Base-by-base conservation (phyloP, 2,329 filamentous ascomycete species). In the Fusarium lateritium region DNA sequence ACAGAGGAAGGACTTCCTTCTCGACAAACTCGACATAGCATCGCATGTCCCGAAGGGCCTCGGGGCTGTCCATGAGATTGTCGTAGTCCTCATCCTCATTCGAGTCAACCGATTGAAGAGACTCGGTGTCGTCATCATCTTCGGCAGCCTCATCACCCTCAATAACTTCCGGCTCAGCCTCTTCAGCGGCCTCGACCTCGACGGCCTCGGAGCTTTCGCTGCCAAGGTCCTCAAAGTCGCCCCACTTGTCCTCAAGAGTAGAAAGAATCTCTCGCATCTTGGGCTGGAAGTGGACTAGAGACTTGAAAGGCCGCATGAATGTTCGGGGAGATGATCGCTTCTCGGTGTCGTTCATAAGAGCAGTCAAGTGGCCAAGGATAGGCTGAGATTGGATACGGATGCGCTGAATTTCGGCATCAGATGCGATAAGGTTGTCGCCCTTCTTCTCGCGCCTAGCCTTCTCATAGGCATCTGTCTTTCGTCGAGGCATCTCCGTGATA, bases 1-100 rank as follows among this genome's bases (percentile, higher is more conserved):
- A 74, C 2, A 81, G 61, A 5, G 80, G 80, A 72, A 83, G 76
- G 26, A 83, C 70, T 42, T 82, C 79, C 21, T 79, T 71, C 40
- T 83, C 81, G n/a, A 83, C 69, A 53, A 83, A 83, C 34, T 82
- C 69, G 46, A 83, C 79, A 39, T 83, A 83, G 76, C 77, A 80
- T 15, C 79, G 75, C 77, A 83, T 81, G 60, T 83, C 79, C 3
- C 75, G 69, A 17, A 82, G 72, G 1, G 80, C 80, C 54, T 82
- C 80, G 2, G 76, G 71, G 55, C 77, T 80, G 50, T 82, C 77
- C 78, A 81, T 81, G 53, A 80, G 69, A 4, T 68, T 64, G 31
- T 80, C 77, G 33, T 78, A 70, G 56, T 81, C 77, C 51, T 76
- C 75, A 31, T 77, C 76, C 7, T 75, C 77, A 39, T 79, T 78